These are phyloP conservation scores for Pisolithus sp. DNA, from an alignment of 768 basidiomycete species.

Conservation along the genomic window DNA sequence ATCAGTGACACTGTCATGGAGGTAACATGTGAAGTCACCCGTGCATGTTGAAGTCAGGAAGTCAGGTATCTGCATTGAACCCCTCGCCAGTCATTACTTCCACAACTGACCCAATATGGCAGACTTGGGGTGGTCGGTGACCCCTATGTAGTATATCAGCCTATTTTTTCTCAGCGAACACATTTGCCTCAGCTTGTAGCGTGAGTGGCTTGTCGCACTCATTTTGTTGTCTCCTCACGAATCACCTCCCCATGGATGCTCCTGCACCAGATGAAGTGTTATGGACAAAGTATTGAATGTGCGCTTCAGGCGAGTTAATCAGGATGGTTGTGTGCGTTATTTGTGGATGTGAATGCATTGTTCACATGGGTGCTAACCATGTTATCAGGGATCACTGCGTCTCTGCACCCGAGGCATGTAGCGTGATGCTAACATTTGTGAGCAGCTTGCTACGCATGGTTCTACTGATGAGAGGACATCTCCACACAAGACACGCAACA, in stretches of 20 bases:
- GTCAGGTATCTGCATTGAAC: slow-evolving; percentile 51
- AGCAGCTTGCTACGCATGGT: slow-evolving; percentile 70
- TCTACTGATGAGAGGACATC: slow-evolving; percentile 49
- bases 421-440: slow-evolving; percentile 65
- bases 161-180: background rate
- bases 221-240: slow-evolving; percentile 58
- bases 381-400: slow-evolving; percentile 57
- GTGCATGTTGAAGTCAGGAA: slow-evolving; percentile 51
- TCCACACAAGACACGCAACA: slow-evolving; percentile 60
- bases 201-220: slow-evolving; percentile 79
- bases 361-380: background rate
- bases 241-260: no score
- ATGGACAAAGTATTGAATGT: no score
- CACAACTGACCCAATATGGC: slow-evolving; percentile 65
- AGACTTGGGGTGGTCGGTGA: slow-evolving; percentile 88
- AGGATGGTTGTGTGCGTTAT: slow-evolving; percentile 55
- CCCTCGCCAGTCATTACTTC: slow-evolving; percentile 69
- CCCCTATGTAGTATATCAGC: slow-evolving; percentile 59
- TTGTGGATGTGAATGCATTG: background rate
- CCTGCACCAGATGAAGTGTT: no score
- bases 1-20: slow-evolving; percentile 40
- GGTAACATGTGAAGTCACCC: slow-evolving; percentile 45
- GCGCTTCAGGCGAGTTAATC: no score
- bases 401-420: slow-evolving; percentile 56
- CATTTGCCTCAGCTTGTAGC: slow-evolving; percentile 33